These are phyloP conservation scores for Mrakia hoshinonis DNA, from an alignment of 768 basidiomycete genomes.

Conservation along the genomic window DNA sequence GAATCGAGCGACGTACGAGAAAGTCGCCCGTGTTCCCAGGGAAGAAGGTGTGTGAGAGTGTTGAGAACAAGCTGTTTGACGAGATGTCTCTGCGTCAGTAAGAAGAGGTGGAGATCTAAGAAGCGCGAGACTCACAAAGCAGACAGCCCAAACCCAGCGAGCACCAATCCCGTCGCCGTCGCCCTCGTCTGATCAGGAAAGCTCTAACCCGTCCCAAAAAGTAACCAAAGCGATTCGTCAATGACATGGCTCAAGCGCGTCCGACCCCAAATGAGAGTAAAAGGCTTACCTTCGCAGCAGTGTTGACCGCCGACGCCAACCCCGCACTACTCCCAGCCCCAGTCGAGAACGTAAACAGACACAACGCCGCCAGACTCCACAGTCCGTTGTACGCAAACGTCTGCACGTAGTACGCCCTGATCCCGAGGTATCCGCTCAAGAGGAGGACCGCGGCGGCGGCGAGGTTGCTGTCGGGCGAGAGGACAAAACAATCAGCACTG, in stretches of 20 bases:
- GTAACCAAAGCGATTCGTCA: neutral
- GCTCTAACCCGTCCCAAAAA: constrained; percentile 41
- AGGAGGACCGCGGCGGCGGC: constrained; percentile 53
- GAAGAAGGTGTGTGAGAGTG: constrained; percentile 60
- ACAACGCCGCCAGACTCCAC: constrained; percentile 46
- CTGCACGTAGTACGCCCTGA: constrained; percentile 56
- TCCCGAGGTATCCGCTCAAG: constrained; percentile 64
- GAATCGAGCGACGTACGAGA: constrained; percentile 44
- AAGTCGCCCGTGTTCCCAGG: constrained; percentile 72
- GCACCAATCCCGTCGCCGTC: constrained; percentile 63
- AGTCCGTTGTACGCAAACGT: constrained; percentile 42
- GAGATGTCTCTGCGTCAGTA: too few relatives aligned
- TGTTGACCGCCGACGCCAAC: constrained; percentile 60
- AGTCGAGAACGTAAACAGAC: constrained; percentile 59
- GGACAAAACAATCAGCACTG: neutral
- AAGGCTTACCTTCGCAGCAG: constrained; percentile 54
- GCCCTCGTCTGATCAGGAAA: constrained; percentile 46
- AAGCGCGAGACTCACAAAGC: too few relatives aligned
- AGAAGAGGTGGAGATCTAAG: too few relatives aligned
- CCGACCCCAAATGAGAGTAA: constrained; percentile 49
- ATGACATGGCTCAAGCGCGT: neutral
- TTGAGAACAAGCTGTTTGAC: constrained; percentile 75
- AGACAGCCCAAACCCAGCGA: constrained; percentile 82
- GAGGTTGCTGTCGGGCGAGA: constrained; percentile 43
- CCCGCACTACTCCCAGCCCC: constrained; percentile 72